These are phyloP conservation scores for Lathyrus sativus DNA, from an alignment of 306 rosid species.

Conservation along the genomic window DNA sequence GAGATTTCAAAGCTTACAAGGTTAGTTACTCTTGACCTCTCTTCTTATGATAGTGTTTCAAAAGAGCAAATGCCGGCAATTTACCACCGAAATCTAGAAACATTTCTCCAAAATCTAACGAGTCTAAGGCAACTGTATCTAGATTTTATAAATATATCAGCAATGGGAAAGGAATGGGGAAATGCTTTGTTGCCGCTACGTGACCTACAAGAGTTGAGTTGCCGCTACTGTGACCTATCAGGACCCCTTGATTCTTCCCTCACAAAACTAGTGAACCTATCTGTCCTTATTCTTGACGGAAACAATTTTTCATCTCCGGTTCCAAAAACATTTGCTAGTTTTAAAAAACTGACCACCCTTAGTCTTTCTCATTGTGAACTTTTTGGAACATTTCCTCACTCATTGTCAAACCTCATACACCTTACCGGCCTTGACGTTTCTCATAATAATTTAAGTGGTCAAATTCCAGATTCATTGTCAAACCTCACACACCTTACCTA, in stretches of 20 bases:
- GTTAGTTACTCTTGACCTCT: slow-evolving; percentile 35
- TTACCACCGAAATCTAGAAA: not conserved
- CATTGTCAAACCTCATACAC: slow-evolving; percentile 3
- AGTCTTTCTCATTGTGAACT: not conserved
- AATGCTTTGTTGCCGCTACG: slow-evolving; percentile 13
- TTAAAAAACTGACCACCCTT: slow-evolving; percentile 19
- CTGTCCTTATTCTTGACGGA: not conserved
- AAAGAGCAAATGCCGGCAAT: not conserved
- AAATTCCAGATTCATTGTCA: too few species aligned
- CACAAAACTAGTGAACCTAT: not conserved
- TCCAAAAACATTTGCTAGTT: slow-evolving; percentile 25
- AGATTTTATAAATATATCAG: slow-evolving; percentile 38
- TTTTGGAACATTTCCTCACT: slow-evolving; percentile 21
- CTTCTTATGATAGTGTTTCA: not conserved
- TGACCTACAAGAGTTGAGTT: slow-evolving; percentile 20
- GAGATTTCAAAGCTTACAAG: slow-evolving; percentile 29
- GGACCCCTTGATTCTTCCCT: slow-evolving; percentile 34
- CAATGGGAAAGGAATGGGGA: slow-evolving; percentile 42
- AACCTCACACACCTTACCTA: too few species aligned
- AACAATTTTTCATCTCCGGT: slow-evolving; percentile 29
- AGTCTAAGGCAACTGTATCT: slow-evolving; percentile 33
- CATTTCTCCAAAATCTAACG: slow-evolving; percentile 35
- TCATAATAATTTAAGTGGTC: not conserved
- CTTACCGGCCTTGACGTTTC: slow-evolving; percentile 16
- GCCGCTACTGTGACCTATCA: not conserved